Base-by-base conservation (phyloP, 2,329 filamentous ascomycete species). In the Arthrobotrys iridis region DNA sequence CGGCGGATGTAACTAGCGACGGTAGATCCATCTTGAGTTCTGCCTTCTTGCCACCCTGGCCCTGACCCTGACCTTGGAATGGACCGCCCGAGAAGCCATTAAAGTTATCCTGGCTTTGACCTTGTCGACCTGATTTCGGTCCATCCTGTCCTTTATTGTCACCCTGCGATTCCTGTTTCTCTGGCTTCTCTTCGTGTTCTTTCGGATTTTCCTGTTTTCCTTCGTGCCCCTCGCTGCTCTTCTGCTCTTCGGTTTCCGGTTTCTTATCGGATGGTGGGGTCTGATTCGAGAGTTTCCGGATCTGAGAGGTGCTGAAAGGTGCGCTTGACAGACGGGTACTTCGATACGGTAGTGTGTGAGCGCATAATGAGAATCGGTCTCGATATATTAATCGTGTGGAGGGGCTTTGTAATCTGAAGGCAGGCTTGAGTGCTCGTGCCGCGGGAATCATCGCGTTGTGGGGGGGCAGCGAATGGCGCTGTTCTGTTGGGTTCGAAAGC, bases 1-100 rank as follows among this genome's bases (percentile, higher is more conserved):
- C 86, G 15, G 86, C 83, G 28, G 86, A 85, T 50, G 89, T 83
- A 30, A 90, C 78, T 18, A 75, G 35, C 8, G 71, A 75, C 26
- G 71, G 71, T 33, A 75, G 11, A 33, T 75, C 71, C 71, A 75
- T 75, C 33, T 68, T 75, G 48, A 67, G 59, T 33, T 75, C 71
- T 20, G 58, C 18, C 41, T 65, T 63, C 33, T 75, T 75, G 13
- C 71, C 71, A 37, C 60, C 60, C 2, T n/a, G 41, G 28, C 65
- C 55, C n/a, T n/a, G n/a, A 37, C 60, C 60, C 6, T 59, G 45
- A 40, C 41, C 46, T 41, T 57, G 55, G 43, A 59, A 62, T 4
- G 30, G 52, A 24, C 60, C 70, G 3, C 46, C 40, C 11, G 43
- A 57, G 24, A 57, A 58, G 30, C 55, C 55, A 33, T 58, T 33